Conservation (phyloP, 2,329 filamentous ascomycete species). For the Exophiala mesophila region DNA sequence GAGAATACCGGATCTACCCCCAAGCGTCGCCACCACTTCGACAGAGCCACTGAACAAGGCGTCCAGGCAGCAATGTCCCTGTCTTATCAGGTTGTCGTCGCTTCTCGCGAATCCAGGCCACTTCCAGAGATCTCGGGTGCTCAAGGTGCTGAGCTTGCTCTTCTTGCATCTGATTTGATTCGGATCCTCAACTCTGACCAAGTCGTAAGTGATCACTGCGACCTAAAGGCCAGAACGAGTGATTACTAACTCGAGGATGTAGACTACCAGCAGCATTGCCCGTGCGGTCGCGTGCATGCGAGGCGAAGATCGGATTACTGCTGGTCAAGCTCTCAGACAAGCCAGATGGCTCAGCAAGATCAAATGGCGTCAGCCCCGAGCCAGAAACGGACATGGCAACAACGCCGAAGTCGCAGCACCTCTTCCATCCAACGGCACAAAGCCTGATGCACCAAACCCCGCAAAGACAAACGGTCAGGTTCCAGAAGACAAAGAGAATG, state of each 20-base stretch:
- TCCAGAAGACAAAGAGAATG: not conserved
- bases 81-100: not conserved
- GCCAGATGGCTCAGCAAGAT: not conserved
- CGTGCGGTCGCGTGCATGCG: not conserved
- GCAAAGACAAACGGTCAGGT: not conserved
- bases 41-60: not conserved
- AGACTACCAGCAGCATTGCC: not conserved
- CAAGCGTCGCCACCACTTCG: not conserved
- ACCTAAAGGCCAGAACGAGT: not conserved
- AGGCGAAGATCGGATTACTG: not conserved
- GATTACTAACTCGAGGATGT: not conserved
- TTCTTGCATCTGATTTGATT: not conserved
- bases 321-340: constrained; percentile 2
- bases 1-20: not conserved
- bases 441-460: too few relatives aligned
- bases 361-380: not conserved
- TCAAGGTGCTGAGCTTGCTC: not conserved
- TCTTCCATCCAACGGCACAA: too few relatives aligned
- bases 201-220: not conserved
- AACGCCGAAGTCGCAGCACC: too few relatives aligned
- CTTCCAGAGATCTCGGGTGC: not conserved
- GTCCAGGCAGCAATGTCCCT: not conserved
- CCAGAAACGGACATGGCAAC: not conserved
- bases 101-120: not conserved
- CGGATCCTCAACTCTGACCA: not conserved